phyloP scores from a whole-genome alignment of 768 basidiomycete genomes.

The Mycena vitilis region DNA sequence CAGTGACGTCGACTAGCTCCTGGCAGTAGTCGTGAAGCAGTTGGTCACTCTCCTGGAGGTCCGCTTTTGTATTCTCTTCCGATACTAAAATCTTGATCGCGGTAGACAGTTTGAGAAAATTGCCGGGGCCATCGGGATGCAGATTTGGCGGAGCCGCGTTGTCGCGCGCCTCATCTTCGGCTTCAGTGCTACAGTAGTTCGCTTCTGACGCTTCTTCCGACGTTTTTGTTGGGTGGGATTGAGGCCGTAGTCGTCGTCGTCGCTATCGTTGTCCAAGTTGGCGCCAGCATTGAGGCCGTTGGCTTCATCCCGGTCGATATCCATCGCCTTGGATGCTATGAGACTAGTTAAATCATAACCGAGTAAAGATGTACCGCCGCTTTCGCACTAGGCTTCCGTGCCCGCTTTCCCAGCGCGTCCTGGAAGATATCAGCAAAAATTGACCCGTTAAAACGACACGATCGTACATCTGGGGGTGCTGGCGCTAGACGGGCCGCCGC shows the following conservation, averaged over 20 bases:
- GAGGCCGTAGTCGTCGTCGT: too few relatives aligned
- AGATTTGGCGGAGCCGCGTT: conserved; percentile 7
- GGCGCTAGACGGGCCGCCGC: not conserved
- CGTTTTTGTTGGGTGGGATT: too few relatives aligned
- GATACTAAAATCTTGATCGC: conserved; percentile 34
- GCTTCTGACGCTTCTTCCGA: too few relatives aligned
- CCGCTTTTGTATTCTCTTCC: conserved; percentile 17
- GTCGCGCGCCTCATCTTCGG: conserved; percentile 6
- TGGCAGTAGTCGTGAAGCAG: conserved; percentile 40
- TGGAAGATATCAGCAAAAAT: conserved; percentile 18
- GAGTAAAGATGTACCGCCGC: too few relatives aligned
- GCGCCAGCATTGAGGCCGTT: too few relatives aligned
- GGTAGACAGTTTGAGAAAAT: conserved; percentile 39
- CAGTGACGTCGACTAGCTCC: conserved; percentile 19
- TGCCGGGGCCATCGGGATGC: conserved; percentile 34
- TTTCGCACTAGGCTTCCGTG: too few relatives aligned
- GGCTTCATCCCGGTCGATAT: too few relatives aligned
- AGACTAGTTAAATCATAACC: too few relatives aligned
- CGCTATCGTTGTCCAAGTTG: too few relatives aligned
- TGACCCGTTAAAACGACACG: not conserved
- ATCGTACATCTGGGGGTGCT: conserved; percentile 33
- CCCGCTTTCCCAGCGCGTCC: too few relatives aligned
- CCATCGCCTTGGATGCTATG: too few relatives aligned
- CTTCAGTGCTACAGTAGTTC: not conserved
- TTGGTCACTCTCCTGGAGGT: conserved; percentile 29